Percentiles rank a stretch among this genome's conserved stretches.
These are phyloP conservation scores for Pyrrhoderma noxium DNA, from an alignment of 1,284 basidiomycete species.

Conservation along the genomic window DNA sequence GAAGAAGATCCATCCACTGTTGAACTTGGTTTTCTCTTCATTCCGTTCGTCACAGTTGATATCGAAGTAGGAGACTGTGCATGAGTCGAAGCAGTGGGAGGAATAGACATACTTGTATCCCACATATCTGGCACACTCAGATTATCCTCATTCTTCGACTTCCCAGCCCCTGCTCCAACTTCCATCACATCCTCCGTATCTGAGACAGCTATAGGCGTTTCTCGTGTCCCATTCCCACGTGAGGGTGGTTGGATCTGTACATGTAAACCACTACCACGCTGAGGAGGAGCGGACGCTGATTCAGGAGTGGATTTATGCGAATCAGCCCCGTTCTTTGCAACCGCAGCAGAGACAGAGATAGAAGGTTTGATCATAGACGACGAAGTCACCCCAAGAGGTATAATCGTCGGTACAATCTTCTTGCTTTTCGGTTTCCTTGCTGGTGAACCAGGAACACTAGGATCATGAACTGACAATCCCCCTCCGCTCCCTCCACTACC, in stretches of 20 bases:
- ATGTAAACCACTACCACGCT: not conserved
- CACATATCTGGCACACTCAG: no score
- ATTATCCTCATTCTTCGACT: no score
- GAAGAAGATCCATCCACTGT: slow-evolving; percentile 29
- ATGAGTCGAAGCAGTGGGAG: slow-evolving; percentile 23
- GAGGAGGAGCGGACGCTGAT: slow-evolving; percentile 17
- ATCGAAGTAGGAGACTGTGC: slow-evolving; percentile 22
- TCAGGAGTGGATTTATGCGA: not conserved
- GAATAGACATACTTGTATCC: not conserved
- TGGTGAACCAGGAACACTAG: slow-evolving; percentile 29
- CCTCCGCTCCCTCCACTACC: no score
- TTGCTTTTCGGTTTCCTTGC: slow-evolving; percentile 62
- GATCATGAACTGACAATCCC: no score
- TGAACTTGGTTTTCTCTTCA: slow-evolving; percentile 6
- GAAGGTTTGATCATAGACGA: slow-evolving; percentile 15
- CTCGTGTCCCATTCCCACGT: slow-evolving; percentile 34
- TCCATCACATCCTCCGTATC: slow-evolving; percentile 33
- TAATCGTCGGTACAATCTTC: slow-evolving; percentile 28
- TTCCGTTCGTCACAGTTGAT: slow-evolving; percentile 7
- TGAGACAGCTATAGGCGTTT: slow-evolving; percentile 46
- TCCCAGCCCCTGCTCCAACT: no score
- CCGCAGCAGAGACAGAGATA: slow-evolving; percentile 17
- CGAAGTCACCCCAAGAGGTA: slow-evolving; percentile 23
- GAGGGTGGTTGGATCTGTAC: not conserved
- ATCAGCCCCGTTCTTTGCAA: slow-evolving; percentile 20